A percentile compares a stretch with the other conserved stretches of the same genome.
These are phyloP conservation scores for Backusella liffmaniae DNA, from an alignment of 192 early-diverging fungal genomes.

Conservation along the genomic window DNA sequence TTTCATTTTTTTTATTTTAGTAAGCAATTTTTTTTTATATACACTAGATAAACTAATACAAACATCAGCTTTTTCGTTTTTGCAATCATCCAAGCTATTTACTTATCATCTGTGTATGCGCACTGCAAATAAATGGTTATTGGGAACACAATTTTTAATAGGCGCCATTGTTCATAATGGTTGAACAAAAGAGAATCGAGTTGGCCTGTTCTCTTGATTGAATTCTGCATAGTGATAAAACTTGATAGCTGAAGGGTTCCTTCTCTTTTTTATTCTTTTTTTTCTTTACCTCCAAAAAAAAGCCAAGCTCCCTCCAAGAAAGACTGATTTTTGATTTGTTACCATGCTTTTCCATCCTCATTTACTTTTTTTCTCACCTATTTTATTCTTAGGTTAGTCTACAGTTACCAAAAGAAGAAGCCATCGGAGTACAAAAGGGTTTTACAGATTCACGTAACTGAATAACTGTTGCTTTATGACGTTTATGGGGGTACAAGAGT, in stretches of 20 bases:
- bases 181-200: not conserved
- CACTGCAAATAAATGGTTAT: not conserved
- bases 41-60: not conserved
- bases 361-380: conserved; percentile 1
- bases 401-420: not conserved
- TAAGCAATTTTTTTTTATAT: not conserved
- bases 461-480: not conserved
- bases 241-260: not conserved
- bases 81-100: not conserved
- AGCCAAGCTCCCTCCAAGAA: not conserved
- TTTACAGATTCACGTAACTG: not conserved
- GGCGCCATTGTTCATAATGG: not conserved
- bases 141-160: not conserved
- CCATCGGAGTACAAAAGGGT: not conserved
- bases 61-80: not conserved
- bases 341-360: not conserved
- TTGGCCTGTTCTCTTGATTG: not conserved
- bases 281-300: not conserved
- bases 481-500: not conserved
- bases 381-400: not conserved
- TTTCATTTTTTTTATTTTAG: not conserved
- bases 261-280: not conserved
- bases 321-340: not conserved
- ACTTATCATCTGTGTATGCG: not conserved
- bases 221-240: not conserved